These are phyloP conservation scores for Colletotrichum orbiculare DNA, from an alignment of 2,329 filamentous ascomycete genomes.

Conservation along the genomic window DNA sequence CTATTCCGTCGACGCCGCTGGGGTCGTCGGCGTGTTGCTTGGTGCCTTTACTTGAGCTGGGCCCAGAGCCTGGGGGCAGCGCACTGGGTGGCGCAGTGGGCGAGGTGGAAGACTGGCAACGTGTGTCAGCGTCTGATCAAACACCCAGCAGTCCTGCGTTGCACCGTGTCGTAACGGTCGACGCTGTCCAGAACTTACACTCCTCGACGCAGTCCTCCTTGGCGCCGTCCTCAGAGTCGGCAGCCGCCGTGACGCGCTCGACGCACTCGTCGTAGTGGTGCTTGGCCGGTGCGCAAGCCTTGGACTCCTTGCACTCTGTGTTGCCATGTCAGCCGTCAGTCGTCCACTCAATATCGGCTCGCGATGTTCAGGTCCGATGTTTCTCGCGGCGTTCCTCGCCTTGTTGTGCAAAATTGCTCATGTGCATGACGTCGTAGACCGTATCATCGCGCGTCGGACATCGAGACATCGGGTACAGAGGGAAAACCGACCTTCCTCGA, in stretches of 20 bases:
- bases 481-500: constrained; percentile 86
- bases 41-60: constrained; percentile 80
- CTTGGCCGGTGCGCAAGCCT: constrained; percentile 87
- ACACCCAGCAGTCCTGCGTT: neutral
- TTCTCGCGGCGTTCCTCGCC: neutral
- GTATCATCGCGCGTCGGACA: constrained; percentile 4
- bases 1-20: constrained; percentile 4
- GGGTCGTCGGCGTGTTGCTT: neutral
- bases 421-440: constrained; percentile 24
- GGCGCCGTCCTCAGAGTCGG: constrained; percentile 76
- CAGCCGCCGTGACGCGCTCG: constrained; percentile 81
- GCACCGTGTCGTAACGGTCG: neutral
- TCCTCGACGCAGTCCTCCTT: constrained; percentile 99
- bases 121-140: neutral
- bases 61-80: constrained; percentile 97
- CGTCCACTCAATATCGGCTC: neutral
- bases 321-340: constrained; percentile 34
- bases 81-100: constrained; percentile 92
- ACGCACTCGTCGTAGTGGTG: constrained; percentile 99
- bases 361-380: neutral
- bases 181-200: constrained; percentile 74
- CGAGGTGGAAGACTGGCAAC: constrained; percentile 93
- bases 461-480: constrained; percentile 3
- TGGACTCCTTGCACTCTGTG: constrained; percentile 88
- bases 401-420: constrained; percentile 7